These are phyloP conservation scores for Hypholoma sublateritium DNA, from an alignment of 768 basidiomycete species.

Conservation along the genomic window DNA sequence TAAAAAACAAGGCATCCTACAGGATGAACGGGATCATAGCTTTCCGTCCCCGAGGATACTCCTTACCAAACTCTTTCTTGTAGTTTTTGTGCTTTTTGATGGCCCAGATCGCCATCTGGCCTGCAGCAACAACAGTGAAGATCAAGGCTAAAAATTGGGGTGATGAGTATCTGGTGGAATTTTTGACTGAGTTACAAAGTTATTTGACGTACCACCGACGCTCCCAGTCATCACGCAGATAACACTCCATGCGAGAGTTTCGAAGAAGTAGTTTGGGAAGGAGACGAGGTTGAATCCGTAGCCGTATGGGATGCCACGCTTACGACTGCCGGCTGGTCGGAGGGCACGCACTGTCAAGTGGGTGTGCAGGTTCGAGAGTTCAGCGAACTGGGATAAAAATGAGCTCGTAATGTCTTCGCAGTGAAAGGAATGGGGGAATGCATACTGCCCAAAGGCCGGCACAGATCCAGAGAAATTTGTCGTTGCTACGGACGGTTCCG, in stretches of 20 bases:
- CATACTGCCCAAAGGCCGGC: constrained; percentile 75
- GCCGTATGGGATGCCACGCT: constrained; percentile 86
- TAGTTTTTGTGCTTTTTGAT: constrained; percentile 87
- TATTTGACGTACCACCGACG: constrained; percentile 56
- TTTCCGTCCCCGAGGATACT: constrained; percentile 74
- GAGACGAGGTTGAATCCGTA: constrained; percentile 89
- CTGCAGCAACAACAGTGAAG: constrained; percentile 62
- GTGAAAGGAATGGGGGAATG: constrained; percentile 15
- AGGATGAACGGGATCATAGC: constrained; percentile 79
- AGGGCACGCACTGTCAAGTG: constrained; percentile 84
- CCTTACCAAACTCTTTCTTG: constrained; percentile 90
- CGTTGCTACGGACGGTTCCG: constrained; percentile 63
- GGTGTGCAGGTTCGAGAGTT: constrained; percentile 81
- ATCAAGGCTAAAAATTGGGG: constrained; percentile 7
- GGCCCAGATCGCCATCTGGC: constrained; percentile 86
- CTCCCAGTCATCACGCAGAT: constrained; percentile 79
- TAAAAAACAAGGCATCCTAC: constrained; percentile 18
- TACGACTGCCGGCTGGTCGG: constrained; percentile 76
- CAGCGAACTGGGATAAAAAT: constrained; percentile 56
- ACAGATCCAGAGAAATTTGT: constrained; percentile 66
- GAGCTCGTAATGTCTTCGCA: background rate
- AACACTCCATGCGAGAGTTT: constrained; percentile 72
- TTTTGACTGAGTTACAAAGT: background rate
- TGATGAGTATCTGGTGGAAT: constrained; percentile 1
- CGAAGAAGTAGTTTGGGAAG: constrained; percentile 95